phyloP scores from a whole-genome alignment of 352 stramenopile species.

The Halophytophthora polymorphica region DNA sequence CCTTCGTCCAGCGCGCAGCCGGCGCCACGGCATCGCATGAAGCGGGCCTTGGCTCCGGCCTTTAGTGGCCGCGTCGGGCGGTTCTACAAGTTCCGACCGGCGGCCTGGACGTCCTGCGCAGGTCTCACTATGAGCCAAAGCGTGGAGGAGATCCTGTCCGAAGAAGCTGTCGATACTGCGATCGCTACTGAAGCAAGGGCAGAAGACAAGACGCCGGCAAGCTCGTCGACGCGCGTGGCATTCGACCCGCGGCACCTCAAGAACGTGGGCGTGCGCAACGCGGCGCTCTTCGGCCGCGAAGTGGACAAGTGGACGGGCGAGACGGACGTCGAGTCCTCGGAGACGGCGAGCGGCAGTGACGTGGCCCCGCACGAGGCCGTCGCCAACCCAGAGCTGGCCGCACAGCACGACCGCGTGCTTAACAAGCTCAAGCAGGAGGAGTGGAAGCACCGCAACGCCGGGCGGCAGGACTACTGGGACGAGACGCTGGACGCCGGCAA shows the following conservation, averaged over 20 bases:
- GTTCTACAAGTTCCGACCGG: slow-evolving; percentile 25
- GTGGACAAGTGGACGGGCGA: slow-evolving; percentile 68
- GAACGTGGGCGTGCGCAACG: slow-evolving; percentile 61
- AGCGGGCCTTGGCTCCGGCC: slow-evolving; percentile 21
- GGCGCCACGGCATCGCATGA: slow-evolving; percentile 8
- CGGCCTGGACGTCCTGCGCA: slow-evolving; percentile 20
- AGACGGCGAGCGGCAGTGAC: slow-evolving; percentile 36
- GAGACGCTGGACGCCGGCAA: slow-evolving; percentile 72
- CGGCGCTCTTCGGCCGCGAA: slow-evolving; percentile 53
- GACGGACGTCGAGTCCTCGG: slow-evolving; percentile 42
- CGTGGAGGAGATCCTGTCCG: slow-evolving; percentile 16
- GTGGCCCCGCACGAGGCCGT: slow-evolving; percentile 13
- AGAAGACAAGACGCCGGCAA: slow-evolving; percentile 1
- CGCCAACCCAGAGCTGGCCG: slow-evolving; percentile 33
- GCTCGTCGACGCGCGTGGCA: slow-evolving; percentile 24
- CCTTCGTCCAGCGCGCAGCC: slow-evolving; percentile 2
- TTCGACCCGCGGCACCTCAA: slow-evolving; percentile 57
- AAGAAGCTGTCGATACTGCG: neutral
- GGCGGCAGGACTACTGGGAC: slow-evolving; percentile 75
- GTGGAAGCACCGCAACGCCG: slow-evolving; percentile 62
- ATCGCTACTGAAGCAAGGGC: slow-evolving; percentile 1
- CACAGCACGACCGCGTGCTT: slow-evolving; percentile 67
- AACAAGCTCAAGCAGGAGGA: slow-evolving; percentile 75
- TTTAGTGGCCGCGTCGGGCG: slow-evolving; percentile 40
- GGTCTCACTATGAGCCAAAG: slow-evolving; percentile 28